Base-by-base conservation (phyloP, 805 yeast genomes). In the Candida ipomoeae region DNA sequence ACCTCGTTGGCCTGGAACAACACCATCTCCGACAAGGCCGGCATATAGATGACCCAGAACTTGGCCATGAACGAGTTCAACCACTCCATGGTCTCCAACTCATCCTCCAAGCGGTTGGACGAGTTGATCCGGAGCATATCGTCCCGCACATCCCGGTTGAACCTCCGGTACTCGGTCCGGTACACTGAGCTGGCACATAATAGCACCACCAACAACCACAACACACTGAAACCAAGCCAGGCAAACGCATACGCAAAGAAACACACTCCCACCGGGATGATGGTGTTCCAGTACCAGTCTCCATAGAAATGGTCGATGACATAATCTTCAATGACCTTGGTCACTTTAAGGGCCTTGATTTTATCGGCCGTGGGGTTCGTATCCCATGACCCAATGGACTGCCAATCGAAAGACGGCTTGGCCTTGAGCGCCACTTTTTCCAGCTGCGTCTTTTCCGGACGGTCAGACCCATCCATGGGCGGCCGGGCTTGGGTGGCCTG, bases 1-100 rank as follows among this genome's bases (percentile, higher is more conserved):
- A 78, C 73, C 21, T 81, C 83, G 59, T 85, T 86, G n/a, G 89
- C 86, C 60, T 78, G 80, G 44, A 77, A 79, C 65, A 82, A 75
- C 21, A 87, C 95, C 68, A 81, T 83, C 57, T 85, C 89, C 6
- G 90, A 83, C 46, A 87, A 71, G 0, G 87, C 89, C 32, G 94
- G 92, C 96, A 87, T 87, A 61, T 87, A 87, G 53, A 87, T 85
- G 50, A 86, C 87, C 96, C 96, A 87, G 62, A 87, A 86, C 67
- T 87, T 87, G 40, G 83, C 83, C 63, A 87, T 67, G 61, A 87
- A 87, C 21, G 84, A 79, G 61, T 87, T 87, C 60, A 87, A 65
- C 96, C 96, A 87, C 52, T 84, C 81, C 81, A 87, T 85, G 7
- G 91, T 83, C 68, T 87, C 96, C 48, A 77, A 63, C 58, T 77